Evolutionary conservation across 73 alveolate species (phyloP), one percentile per base, ranked within the genome.

Genomic region (Paramecium primaurelia): DNA sequence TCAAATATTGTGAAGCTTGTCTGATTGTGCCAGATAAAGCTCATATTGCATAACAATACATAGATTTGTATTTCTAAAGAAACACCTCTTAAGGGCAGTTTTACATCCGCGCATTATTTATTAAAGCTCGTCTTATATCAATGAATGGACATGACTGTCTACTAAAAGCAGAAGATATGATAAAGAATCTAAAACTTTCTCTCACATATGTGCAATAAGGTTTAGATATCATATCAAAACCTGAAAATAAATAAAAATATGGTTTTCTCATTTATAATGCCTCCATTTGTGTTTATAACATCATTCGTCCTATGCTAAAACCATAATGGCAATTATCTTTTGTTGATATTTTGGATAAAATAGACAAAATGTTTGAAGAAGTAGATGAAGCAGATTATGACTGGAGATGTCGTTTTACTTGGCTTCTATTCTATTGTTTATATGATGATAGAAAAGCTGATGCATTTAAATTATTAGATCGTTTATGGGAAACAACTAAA

Each of bases 381-480:
- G 97, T 96, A 20, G 99, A 98, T 93, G 99, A 98, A 86, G 92
- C 97, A 86, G 99, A 98, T 94, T 96, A 96, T 58, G 95, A 98
- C 92, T 97, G 99, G 99, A 93, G 99, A 80, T 95, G 97, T 86
- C 93, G 98, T 85, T 97, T 59, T 34, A 64, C 93, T n/a, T 92
- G 96, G 93, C 95, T 96, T 45, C 95, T 98, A 44, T 98, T 97
- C n/a, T 95, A 97, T 84, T 93, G 98, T 64, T 93, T 96, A 77
- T 91, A 96, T 64, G 99, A 98, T 93, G 99, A 98, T 22, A 97
- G 97, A 94, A 98, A 98, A 93, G 96, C 98, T 10, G 99, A 98
- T 60, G 99, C 99, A 0, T 94, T 97, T 16, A 98, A 98, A 93
- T 94, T 98, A 14, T 94, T 97, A 36, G 99, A 98, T 94, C 97